Evolutionary conservation across 1,284 basidiomycete species (phyloP).

Genomic region (Leccinum holopus): DNA sequence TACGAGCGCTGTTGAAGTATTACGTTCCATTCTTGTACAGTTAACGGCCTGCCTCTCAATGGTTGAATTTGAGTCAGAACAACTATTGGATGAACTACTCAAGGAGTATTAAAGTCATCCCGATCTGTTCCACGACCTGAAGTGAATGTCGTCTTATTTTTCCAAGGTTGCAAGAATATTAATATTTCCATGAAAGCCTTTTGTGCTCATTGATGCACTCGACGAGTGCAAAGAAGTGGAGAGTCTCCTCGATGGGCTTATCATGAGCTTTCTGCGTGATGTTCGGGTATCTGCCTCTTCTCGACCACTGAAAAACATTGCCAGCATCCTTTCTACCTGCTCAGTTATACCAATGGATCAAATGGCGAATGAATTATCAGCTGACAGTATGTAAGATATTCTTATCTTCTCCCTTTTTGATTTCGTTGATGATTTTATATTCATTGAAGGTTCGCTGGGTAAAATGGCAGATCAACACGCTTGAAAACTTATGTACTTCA

Average conservation of each 20-base stretch:
- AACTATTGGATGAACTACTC: slow-evolving; percentile 5
- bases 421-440: background rate
- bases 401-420: too few species aligned
- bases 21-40: slow-evolving; percentile 7
- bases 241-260: slow-evolving; percentile 5
- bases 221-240: slow-evolving; percentile 16
- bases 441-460: slow-evolving; percentile 16
- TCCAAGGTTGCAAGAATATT: background rate
- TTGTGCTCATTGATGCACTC: slow-evolving; percentile 13
- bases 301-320: slow-evolving; percentile 1
- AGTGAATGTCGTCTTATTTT: slow-evolving; percentile 1
- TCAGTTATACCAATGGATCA: slow-evolving; percentile 9
- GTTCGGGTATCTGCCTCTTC: slow-evolving; percentile 11
- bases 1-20: slow-evolving; percentile 9
- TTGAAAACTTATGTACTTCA: slow-evolving; percentile 1
- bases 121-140: background rate
- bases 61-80: background rate
- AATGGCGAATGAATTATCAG: slow-evolving; percentile 6
- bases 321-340: background rate
- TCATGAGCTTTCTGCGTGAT: background rate
- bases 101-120: background rate
- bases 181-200: background rate
- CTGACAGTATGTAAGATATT: slow-evolving; percentile 9
- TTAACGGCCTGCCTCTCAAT: background rate
- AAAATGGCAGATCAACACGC: slow-evolving; percentile 12